Evolutionary conservation across 495 filamentous ascomycete genomes (phyloP).

Genomic region (Mytilinidion resinicola): DNA sequence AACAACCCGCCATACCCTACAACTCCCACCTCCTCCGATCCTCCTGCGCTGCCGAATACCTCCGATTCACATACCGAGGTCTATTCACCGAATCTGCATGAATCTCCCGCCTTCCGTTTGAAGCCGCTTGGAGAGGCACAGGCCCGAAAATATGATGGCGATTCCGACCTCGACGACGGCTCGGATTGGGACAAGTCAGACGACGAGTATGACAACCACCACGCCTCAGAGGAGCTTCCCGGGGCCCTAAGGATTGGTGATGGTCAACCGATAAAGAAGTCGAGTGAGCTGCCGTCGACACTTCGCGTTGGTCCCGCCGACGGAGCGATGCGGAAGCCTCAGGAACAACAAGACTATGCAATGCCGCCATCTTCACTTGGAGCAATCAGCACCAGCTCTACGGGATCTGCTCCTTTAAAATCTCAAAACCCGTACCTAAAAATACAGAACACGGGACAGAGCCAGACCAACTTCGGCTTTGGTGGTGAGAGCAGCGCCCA

Average conservation of each 20-base stretch:
- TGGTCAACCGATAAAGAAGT: conserved; percentile 7
- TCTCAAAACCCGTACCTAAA: conserved; percentile 30
- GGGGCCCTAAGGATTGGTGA: conserved; percentile 24
- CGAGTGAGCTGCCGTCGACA: conserved; percentile 19
- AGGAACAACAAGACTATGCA: conserved; percentile 9
- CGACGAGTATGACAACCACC: conserved; percentile 8
- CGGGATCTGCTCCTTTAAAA: conserved; percentile 17
- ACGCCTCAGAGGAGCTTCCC: conserved; percentile 15
- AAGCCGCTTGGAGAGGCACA: conserved; percentile 11
- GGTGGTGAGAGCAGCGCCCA: conserved; percentile 28
- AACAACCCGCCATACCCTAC: conserved; percentile 32
- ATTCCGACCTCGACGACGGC: conserved; percentile 12
- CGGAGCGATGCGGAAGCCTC: conserved; percentile 14
- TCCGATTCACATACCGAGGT: conserved; percentile 1
- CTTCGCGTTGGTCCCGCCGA: conserved; percentile 21
- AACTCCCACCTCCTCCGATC: conserved; percentile 18
- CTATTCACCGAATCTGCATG: conserved; percentile 13
- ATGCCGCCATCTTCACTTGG: conserved; percentile 18
- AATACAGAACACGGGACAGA: conserved; percentile 24
- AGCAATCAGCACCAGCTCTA: conserved; percentile 15
- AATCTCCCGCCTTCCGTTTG: conserved; percentile 15
- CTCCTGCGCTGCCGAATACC: conserved; percentile 10
- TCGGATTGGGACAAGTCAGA: conserved; percentile 25
- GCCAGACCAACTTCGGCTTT: conserved; percentile 1
- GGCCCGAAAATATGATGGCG: conserved; percentile 3